Conservation (phyloP, 345 rosid species). For the Lepidium africanum region DNA sequence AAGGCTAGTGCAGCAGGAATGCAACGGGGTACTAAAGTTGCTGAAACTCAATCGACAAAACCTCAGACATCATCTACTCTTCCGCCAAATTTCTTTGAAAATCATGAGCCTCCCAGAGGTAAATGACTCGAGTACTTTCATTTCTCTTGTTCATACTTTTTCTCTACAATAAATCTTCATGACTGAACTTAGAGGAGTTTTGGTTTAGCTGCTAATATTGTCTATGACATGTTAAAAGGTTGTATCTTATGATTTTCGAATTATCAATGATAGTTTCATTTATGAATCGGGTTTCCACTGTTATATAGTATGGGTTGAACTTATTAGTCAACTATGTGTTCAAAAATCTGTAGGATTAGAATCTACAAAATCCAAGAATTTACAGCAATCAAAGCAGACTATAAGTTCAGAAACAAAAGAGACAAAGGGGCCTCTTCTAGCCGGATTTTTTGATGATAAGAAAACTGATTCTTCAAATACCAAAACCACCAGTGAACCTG, state of each 20-base stretch:
- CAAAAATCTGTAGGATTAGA: neutral
- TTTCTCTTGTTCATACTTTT: neutral
- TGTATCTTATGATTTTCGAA: neutral
- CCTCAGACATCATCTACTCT: constrained; percentile 40
- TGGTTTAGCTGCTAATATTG: neutral
- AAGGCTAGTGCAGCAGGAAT: constrained; percentile 58
- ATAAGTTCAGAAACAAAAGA: constrained; percentile 35
- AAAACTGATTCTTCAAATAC: constrained; percentile 54
- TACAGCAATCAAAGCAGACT: constrained; percentile 26
- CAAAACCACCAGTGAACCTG: constrained; percentile 35
- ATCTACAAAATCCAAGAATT: constrained; percentile 1
- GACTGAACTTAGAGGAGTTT: neutral
- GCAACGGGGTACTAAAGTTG: constrained; percentile 19
- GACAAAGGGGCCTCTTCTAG: constrained; percentile 62
- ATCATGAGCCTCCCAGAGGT: constrained; percentile 35
- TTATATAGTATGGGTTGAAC: neutral
- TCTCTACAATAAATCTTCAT: neutral
- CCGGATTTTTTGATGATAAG: constrained; percentile 73
- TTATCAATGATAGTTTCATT: neutral
- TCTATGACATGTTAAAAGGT: neutral
- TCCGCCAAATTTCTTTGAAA: constrained; percentile 57
- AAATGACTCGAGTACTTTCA: constrained; percentile 1
- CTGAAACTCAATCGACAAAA: constrained; percentile 15
- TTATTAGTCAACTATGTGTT: neutral
- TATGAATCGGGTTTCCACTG: neutral